Base-by-base conservation (phyloP, 2,329 filamentous ascomycete species). In the Trichoderma oligosporum region DNA sequence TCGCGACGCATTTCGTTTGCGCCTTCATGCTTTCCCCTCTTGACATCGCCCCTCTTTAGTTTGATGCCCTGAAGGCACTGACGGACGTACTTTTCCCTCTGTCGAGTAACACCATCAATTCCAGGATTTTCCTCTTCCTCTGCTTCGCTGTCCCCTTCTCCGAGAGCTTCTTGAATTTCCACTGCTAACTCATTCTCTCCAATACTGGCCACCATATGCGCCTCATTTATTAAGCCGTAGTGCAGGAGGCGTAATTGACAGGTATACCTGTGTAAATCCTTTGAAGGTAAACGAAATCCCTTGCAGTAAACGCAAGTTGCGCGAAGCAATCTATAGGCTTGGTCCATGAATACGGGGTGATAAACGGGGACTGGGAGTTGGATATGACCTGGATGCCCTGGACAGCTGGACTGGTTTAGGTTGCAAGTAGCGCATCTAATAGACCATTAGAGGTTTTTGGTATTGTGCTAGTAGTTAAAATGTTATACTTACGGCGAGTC, bases 291-390 rank as follows among this genome's bases (percentile, higher is more conserved):
- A 68, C 88, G 90, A 64, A 99, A 85, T 57, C 86, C 85, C 68
- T 92, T 87, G 74, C 95, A 99, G 76, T 96, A 97, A 59, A 87
- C 82, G 71, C 94, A 99, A 72, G 93, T 88, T 54, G 90, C 88
- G 65, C 91, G 86, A 18, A 99, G 80, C 44, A 99, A 79, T 42
- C 89, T 87, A 62, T 95, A 83, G 52, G 92, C 82, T 71, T 97
- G 92, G 69, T 97, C 92, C 79, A 99, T 88, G 68, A 97, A 97
- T 2, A 91, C 88, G n/a, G 93, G 90, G 72, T 99, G 93, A 71
- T 97, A 99, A 52, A 97, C 89, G 45, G 89, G 90, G 11, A 92
- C 87, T 12, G 94, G 92, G 11, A 99, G 85, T 66, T 97, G 91
- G 71, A 99, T 96, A 70, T 99, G 94, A 53, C 94, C 95, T 59